Evolutionary conservation across 1,284 basidiomycete species (phyloP).

Genomic region (Papiliotrema terrestris): DNA sequence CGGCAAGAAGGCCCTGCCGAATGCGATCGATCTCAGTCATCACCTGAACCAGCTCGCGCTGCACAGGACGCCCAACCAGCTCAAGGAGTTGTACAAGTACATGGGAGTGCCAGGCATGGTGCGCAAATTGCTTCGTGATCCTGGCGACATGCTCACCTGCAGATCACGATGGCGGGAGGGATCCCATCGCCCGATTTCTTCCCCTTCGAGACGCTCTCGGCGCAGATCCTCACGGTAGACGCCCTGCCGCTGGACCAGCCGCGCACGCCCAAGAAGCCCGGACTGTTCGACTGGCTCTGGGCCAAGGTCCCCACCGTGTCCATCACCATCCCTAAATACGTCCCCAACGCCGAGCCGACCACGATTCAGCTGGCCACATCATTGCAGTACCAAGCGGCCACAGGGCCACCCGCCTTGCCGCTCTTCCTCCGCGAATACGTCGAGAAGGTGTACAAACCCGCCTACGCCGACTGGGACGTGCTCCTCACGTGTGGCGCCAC

Average conservation of each 20-base stretch:
- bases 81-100: constrained; percentile 56
- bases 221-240: constrained; percentile 34
- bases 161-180: constrained; percentile 39
- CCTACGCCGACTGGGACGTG: constrained; percentile 62
- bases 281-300: constrained; percentile 60
- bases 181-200: constrained; percentile 50
- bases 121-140: neutral
- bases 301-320: constrained; percentile 51
- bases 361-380: constrained; percentile 61
- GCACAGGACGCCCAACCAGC: constrained; percentile 56
- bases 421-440: constrained; percentile 57
- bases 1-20: constrained; percentile 21
- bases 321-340: constrained; percentile 61
- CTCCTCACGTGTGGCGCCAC: constrained; percentile 71
- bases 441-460: constrained; percentile 63
- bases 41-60: constrained; percentile 59
- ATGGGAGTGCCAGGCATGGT: constrained; percentile 34
- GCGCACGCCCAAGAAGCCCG: constrained; percentile 32
- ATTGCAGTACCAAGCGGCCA: constrained; percentile 64
- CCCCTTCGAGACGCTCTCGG: constrained; percentile 49
- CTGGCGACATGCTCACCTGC: neutral
- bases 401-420: constrained; percentile 44
- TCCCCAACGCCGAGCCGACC: constrained; percentile 39
- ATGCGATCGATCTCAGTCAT: constrained; percentile 58
- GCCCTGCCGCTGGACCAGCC: constrained; percentile 56